Conservation (phyloP, 257 asterid genomes). For the Osmanthus fragrans region DNA sequence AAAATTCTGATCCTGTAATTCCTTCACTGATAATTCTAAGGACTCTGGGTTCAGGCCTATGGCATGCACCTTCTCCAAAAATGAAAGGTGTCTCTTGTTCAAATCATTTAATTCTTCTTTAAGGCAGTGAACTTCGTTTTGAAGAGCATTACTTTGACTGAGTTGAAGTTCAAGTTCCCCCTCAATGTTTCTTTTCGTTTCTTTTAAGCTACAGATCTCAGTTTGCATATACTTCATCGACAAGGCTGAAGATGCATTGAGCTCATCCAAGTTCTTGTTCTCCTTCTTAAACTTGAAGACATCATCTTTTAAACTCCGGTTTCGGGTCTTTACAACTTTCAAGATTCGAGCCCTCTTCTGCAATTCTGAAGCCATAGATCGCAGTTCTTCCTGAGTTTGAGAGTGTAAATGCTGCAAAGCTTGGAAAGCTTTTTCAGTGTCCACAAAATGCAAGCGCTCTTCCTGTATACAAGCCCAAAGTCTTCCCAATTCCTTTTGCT, state of each 20-base stretch:
- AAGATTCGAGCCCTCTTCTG: conserved; percentile 66
- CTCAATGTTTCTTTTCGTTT: conserved; percentile 67
- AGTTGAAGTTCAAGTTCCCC: conserved; percentile 83
- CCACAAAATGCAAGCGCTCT: conserved; percentile 82
- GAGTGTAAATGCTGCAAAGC: conserved; percentile 89
- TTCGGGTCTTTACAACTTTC: conserved; percentile 53
- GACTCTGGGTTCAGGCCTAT: conserved; percentile 65
- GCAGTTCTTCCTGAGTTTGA: conserved; percentile 85
- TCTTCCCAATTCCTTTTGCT: conserved; percentile 80
- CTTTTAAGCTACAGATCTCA: conserved; percentile 63
- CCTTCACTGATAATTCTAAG: conserved; percentile 62
- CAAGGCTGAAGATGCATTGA: conserved; percentile 59
- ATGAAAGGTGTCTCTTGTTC: conserved; percentile 47
- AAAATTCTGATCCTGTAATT: conserved; percentile 59
- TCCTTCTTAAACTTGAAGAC: conserved; percentile 64
- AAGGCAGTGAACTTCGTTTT: conserved; percentile 86
- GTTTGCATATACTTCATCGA: conserved; percentile 68
- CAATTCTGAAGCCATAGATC: conserved; percentile 63
- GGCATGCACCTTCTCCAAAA: conserved; percentile 65
- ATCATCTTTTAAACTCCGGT: conserved; percentile 66
- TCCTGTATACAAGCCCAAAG: conserved; percentile 89
- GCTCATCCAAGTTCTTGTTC: conserved; percentile 62
- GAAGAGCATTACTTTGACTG: conserved; percentile 85
- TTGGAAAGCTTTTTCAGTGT: conserved; percentile 95
- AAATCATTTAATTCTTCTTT: conserved; percentile 78